Base-by-base conservation (phyloP, 2,329 filamentous ascomycete genomes). In the Epicoccum sorghinum region DNA sequence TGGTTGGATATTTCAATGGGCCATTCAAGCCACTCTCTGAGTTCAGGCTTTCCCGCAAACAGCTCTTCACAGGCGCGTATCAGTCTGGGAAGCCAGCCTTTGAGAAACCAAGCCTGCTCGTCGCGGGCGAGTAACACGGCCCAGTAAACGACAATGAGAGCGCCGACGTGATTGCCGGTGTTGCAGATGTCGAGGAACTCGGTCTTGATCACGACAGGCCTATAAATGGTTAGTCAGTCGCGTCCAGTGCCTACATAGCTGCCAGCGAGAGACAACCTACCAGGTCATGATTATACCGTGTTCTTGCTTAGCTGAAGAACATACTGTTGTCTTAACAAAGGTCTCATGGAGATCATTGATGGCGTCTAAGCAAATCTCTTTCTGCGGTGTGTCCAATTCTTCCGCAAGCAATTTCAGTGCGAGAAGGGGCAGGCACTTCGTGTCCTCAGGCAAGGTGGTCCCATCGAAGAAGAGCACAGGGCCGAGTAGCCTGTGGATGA, bases 11-110 rank as follows among this genome's bases (percentile, higher is more conserved):
- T 55, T 24, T 60, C 49, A 12, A 61, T 53, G 22, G 68, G 67
- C 67, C 67, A 71, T 25, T 64, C 61, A 6, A 72, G 50, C 63
- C 67, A 72, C 13, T 57, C 50, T 1, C 61, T 45, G 0, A 72
- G 57, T 38, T 71, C 69, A 13, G 69, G 67, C 14, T 57, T 65
- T 22, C 56, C 51, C 23, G 59, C 57, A 22, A 72, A 33, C 7
- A 69, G 37, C 7, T 65, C 55, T 38, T 66, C 60, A 7, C 64
- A 58, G 1, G 65, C 67, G 13, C 40, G 14, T 14, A 70, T 54
- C 13, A 72, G 57, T 45, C 66, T 61, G 27, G 58, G 40, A 5
- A 66, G 64, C 68, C 69, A 71, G 23, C 66, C 64, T 3, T 45
- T 46, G 4, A 65, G 40, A 66, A 66, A 71, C 70, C 70, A 72